These are phyloP conservation scores for Colletotrichum sp. DNA, from an alignment of 2,329 filamentous ascomycete species.

Conservation along the genomic window DNA sequence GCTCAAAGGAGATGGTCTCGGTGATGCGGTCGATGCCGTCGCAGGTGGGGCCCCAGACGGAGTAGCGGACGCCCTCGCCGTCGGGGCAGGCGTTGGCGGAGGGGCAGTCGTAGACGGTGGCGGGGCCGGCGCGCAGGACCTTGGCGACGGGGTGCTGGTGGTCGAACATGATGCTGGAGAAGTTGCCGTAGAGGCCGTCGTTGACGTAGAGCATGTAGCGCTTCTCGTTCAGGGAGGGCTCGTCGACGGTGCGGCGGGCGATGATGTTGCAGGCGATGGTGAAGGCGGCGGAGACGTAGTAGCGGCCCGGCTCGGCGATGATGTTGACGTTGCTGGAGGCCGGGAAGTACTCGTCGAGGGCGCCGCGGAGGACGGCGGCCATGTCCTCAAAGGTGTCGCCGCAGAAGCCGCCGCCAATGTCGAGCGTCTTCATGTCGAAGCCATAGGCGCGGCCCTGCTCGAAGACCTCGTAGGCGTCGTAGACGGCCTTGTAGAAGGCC, in stretches of 20 bases:
- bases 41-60: slow-evolving; percentile 97
- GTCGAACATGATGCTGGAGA: slow-evolving; percentile 99
- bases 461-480: slow-evolving; percentile 88
- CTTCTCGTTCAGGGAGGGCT: slow-evolving; percentile 68
- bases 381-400: slow-evolving; percentile 92
- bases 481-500: slow-evolving; percentile 89
- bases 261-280: slow-evolving; percentile 96
- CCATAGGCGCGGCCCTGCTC: slow-evolving; percentile 80
- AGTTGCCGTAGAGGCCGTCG: slow-evolving; percentile 97
- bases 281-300: slow-evolving; percentile 93
- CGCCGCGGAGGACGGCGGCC: slow-evolving; percentile 78
- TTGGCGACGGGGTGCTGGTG: slow-evolving; percentile 91
- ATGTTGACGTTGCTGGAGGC: slow-evolving; percentile 73
- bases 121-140: slow-evolving; percentile 70
- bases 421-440: slow-evolving; percentile 83
- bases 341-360: slow-evolving; percentile 89
- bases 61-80: slow-evolving; percentile 76
- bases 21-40: slow-evolving; percentile 97
- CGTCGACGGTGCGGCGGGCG: slow-evolving; percentile 85
- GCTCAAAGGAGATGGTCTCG: slow-evolving; percentile 77
- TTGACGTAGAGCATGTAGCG: slow-evolving; percentile 98
- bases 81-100: slow-evolving; percentile 51
- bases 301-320: slow-evolving; percentile 95
- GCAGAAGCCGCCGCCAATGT: slow-evolving; percentile 93
- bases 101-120: slow-evolving; percentile 62